phyloP scores from a whole-genome alignment of 148 eudicot genomes.

The Vaccinium myrtillus region DNA sequence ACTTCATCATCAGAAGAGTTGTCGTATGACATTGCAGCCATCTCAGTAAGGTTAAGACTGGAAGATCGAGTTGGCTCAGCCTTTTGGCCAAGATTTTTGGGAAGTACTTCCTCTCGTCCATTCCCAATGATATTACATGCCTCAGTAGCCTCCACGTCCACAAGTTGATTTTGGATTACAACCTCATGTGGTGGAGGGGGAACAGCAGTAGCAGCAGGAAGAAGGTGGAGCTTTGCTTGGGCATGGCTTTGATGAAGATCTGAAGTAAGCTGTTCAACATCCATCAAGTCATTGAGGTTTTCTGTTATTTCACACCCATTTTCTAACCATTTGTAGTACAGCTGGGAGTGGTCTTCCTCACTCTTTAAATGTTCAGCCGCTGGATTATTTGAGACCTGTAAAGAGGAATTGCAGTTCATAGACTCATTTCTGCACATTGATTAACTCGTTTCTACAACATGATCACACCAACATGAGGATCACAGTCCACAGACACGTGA shows the following conservation, averaged over 20 bases:
- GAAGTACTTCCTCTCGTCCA: neutral
- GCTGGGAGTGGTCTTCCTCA: neutral
- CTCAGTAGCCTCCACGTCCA: neutral
- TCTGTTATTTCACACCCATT: neutral
- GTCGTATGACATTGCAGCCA: conserved; percentile 2
- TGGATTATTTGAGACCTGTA: neutral
- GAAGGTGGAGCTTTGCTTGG: neutral
- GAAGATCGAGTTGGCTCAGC: neutral
- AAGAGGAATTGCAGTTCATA: neutral
- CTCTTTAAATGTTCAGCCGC: neutral
- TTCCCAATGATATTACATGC: neutral
- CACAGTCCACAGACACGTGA: neutral
- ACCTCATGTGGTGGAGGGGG: neutral
- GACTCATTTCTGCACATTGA: neutral
- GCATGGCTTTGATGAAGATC: neutral
- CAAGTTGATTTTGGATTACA: neutral
- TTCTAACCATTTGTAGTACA: neutral
- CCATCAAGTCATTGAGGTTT: neutral
- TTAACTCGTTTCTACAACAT: neutral
- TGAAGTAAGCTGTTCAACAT: neutral
- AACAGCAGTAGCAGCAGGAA: neutral
- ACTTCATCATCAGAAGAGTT: conserved; percentile 4
- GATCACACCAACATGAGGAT: neutral
- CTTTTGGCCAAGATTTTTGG: neutral
- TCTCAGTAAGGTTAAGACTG: neutral